Evolutionary conservation across 192 early-diverging fungal genomes (phyloP).

Genomic region (Coemansia sp.): DNA sequence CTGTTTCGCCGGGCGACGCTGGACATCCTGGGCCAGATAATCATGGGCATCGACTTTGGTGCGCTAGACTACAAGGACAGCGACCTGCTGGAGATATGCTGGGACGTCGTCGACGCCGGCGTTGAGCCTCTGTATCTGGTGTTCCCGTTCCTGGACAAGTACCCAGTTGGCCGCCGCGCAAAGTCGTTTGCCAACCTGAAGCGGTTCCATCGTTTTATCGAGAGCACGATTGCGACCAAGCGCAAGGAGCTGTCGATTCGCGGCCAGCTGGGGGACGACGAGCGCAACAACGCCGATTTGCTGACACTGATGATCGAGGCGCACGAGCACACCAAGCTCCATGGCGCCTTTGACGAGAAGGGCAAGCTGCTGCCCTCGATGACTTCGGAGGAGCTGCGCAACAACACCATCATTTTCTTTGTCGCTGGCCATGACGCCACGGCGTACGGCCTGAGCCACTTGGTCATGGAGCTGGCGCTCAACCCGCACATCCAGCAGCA

Average conservation of each 20-base stretch:
- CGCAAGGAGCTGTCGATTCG: slow-evolving; percentile 24
- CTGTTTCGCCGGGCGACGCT: slow-evolving; percentile 46
- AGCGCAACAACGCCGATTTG: slow-evolving; percentile 50
- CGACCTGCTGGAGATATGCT: slow-evolving; percentile 50
- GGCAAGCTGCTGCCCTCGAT: slow-evolving; percentile 48
- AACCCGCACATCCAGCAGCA: slow-evolving; percentile 48
- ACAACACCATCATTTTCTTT: slow-evolving; percentile 61
- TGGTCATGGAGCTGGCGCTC: slow-evolving; percentile 57
- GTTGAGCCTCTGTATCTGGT: slow-evolving; percentile 52
- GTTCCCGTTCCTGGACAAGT: slow-evolving; percentile 56
- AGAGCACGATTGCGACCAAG: slow-evolving; percentile 36
- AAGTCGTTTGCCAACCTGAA: slow-evolving; percentile 44
- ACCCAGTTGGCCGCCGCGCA: slow-evolving; percentile 39
- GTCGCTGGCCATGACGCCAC: slow-evolving; percentile 62
- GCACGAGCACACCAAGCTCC: slow-evolving; percentile 44
- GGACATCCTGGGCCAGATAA: slow-evolving; percentile 46
- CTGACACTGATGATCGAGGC: slow-evolving; percentile 63
- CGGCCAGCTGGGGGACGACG: slow-evolving; percentile 19
- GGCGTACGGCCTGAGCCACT: slow-evolving; percentile 40
- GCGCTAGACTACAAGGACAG: slow-evolving; percentile 46
- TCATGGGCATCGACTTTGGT: slow-evolving; percentile 54
- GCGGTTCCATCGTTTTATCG: slow-evolving; percentile 50
- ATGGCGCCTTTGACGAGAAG: slow-evolving; percentile 47
- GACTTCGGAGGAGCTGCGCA: slow-evolving; percentile 52
- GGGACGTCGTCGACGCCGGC: slow-evolving; percentile 48